Conservation (phyloP, 169 alveolate species). For the Plasmodium vivax region DNA sequence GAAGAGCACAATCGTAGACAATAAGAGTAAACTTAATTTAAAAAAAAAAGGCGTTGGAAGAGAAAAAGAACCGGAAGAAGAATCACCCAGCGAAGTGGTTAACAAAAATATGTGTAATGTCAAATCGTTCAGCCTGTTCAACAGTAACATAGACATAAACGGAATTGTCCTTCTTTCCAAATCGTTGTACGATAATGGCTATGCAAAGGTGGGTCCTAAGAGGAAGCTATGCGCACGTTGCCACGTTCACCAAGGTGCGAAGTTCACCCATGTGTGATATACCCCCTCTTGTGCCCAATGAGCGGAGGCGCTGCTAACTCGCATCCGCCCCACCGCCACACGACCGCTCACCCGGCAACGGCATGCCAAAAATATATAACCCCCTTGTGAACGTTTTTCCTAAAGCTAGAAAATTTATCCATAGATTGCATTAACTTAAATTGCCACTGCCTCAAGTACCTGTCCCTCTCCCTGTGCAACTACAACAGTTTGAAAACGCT, state of each 20-base stretch:
- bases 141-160: constrained; percentile 46
- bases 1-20: not conserved
- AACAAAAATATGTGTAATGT: constrained; percentile 29
- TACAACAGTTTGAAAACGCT: constrained; percentile 54
- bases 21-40: constrained; percentile 8
- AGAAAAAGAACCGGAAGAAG: constrained; percentile 6
- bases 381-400: not conserved
- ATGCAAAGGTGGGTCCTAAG: constrained; percentile 34
- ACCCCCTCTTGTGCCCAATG: not conserved
- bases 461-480: constrained; percentile 54
- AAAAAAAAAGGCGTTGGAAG: constrained; percentile 3
- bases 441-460: constrained; percentile 31
- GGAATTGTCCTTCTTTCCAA: constrained; percentile 49
- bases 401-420: constrained; percentile 54
- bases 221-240: not conserved
- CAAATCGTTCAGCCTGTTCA: constrained; percentile 44
- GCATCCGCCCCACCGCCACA: not conserved
- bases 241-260: not conserved
- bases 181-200: constrained; percentile 48
- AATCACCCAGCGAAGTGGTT: constrained; percentile 19
- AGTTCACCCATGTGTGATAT: not conserved
- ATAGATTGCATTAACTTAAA: constrained; percentile 38
- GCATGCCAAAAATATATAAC: not conserved
- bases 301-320: not conserved
- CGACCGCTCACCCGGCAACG: not conserved